Evolutionary conservation across 352 stramenopile species (phyloP).

Genomic region (Phytophthora constricta): DNA sequence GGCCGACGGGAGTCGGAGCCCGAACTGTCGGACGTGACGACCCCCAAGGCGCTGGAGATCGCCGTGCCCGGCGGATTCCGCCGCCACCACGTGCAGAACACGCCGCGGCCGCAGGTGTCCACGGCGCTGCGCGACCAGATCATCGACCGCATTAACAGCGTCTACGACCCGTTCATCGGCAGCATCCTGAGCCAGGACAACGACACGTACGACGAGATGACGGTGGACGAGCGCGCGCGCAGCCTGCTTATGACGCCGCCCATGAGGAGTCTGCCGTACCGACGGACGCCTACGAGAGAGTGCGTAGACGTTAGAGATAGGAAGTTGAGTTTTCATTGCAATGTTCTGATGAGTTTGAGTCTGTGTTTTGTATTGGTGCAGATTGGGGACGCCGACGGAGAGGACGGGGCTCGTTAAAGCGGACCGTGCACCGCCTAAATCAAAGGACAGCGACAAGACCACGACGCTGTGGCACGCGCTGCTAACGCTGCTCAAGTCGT

Average conservation of each 20-base stretch:
- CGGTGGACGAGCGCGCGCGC: slow-evolving; percentile 62
- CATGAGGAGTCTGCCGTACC: slow-evolving; percentile 36
- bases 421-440: slow-evolving; percentile 16
- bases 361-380: slow-evolving; percentile 14
- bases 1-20: slow-evolving; percentile 68
- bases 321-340: slow-evolving; percentile 3
- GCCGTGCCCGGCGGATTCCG: slow-evolving; percentile 75
- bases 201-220: slow-evolving; percentile 80
- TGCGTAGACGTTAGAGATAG: slow-evolving; percentile 17
- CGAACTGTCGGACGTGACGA: slow-evolving; percentile 39
- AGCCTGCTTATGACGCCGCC: slow-evolving; percentile 77
- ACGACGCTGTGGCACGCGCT: slow-evolving; percentile 83
- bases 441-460: slow-evolving; percentile 67
- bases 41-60: slow-evolving; percentile 64
- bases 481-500: slow-evolving; percentile 82
- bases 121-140: slow-evolving; percentile 72
- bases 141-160: slow-evolving; percentile 69
- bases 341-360: slow-evolving; percentile 10
- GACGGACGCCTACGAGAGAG: slow-evolving; percentile 32
- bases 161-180: slow-evolving; percentile 87
- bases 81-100: slow-evolving; percentile 67
- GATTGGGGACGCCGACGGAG: slow-evolving; percentile 41
- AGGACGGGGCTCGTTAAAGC: slow-evolving; percentile 36
- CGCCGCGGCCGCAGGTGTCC: slow-evolving; percentile 47
- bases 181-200: slow-evolving; percentile 86